Evolutionary conservation across 2,329 filamentous ascomycete genomes (phyloP).

Genomic region (Aspergillus fumigatus): DNA sequence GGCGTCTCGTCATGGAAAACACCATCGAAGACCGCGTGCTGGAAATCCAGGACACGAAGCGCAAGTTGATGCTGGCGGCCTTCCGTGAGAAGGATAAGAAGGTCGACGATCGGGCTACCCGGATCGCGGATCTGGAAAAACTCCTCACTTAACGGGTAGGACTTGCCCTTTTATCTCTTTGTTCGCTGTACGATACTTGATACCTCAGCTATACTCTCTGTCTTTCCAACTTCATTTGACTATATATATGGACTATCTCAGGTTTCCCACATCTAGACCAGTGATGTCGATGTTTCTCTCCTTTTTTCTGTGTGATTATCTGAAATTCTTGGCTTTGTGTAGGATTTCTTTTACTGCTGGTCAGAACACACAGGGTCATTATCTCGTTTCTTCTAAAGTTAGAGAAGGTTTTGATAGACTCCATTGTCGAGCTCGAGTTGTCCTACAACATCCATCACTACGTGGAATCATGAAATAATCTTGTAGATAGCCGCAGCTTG

Average conservation of each 20-base stretch:
- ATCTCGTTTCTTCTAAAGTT: no score
- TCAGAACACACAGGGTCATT: background rate
- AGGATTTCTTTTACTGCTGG: background rate
- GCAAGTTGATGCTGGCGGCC: slow-evolving; percentile 69
- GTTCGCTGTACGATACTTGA: background rate
- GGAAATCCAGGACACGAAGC: slow-evolving; percentile 72
- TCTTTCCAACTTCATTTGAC: background rate
- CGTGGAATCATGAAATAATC: background rate
- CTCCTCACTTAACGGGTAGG: slow-evolving; percentile 22
- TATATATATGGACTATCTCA: background rate
- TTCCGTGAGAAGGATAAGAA: slow-evolving; percentile 68
- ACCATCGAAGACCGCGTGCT: slow-evolving; percentile 79
- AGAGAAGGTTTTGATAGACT: background rate
- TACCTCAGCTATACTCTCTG: background rate
- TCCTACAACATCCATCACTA: background rate
- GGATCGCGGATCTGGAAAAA: slow-evolving; percentile 47
- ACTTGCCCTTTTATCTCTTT: background rate
- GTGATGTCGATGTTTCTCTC: no score
- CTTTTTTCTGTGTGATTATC: background rate
- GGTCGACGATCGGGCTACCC: slow-evolving; percentile 50
- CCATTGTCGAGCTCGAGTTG: background rate
- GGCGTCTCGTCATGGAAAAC: slow-evolving; percentile 73
- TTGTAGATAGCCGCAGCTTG: background rate
- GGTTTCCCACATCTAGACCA: background rate
- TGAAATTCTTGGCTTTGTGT: background rate